These are phyloP conservation scores for Schwanniomyces vanrijiae DNA, from an alignment of 805 yeast genomes.

Conservation along the genomic window DNA sequence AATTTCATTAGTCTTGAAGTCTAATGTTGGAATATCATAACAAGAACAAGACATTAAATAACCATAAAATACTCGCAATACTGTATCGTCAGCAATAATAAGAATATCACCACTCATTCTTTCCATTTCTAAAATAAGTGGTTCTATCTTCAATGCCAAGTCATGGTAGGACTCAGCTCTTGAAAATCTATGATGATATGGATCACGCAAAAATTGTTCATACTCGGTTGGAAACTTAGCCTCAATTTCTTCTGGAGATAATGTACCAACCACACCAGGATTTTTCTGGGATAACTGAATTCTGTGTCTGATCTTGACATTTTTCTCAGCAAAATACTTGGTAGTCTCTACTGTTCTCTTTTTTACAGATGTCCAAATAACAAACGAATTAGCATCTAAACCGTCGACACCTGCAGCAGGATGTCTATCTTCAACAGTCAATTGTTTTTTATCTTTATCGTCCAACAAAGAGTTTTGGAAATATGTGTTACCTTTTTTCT, in stretches of 20 bases:
- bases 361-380: constrained; percentile 95
- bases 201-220: constrained; percentile 65
- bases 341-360: constrained; percentile 82
- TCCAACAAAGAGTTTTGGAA: constrained; percentile 11
- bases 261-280: constrained; percentile 82
- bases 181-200: constrained; percentile 90
- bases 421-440: constrained; percentile 38
- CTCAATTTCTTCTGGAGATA: constrained; percentile 60
- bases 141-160: constrained; percentile 90
- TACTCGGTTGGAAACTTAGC: constrained; percentile 68
- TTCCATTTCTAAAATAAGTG: constrained; percentile 90
- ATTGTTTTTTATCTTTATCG: constrained; percentile 6
- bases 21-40: constrained; percentile 76
- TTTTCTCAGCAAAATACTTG: constrained; percentile 58
- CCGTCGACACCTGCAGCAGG: constrained; percentile 57
- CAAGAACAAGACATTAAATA: constrained; percentile 92
- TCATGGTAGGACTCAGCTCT: constrained; percentile 96
- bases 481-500: constrained; percentile 33
- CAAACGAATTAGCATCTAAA: constrained; percentile 58
- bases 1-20: constrained; percentile 78
- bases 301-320: constrained; percentile 69
- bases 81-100: constrained; percentile 91
- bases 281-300: constrained; percentile 84
- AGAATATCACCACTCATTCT: constrained; percentile 84
- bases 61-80: constrained; percentile 86